Conservation (phyloP, 768 basidiomycete species). For the Cystobasidium ongulense region DNA sequence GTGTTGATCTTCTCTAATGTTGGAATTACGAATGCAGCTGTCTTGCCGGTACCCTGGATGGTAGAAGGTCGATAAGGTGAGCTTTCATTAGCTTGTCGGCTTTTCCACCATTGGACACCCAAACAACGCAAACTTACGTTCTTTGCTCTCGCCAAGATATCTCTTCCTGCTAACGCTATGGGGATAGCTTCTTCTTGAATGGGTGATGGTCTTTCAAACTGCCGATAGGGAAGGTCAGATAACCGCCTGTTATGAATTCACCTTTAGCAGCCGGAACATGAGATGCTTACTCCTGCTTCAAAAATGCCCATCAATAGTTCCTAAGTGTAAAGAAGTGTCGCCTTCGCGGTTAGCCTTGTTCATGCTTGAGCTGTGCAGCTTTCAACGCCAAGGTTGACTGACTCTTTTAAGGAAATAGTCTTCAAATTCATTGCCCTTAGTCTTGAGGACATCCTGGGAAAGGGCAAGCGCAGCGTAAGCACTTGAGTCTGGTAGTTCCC, state of each 20-base stretch:
- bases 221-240: background rate
- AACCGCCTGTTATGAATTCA: background rate
- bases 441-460: conserved; percentile 71
- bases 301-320: conserved; percentile 99
- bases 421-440: conserved; percentile 91
- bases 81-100: background rate
- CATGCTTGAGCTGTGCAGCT: background rate
- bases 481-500: background rate
- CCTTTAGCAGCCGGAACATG: too few relatives aligned
- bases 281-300: conserved; percentile 62
- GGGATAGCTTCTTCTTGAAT: conserved; percentile 91
- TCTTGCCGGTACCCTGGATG: conserved; percentile 74
- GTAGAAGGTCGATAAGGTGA: too few relatives aligned
- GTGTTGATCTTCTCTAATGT: conserved; percentile 86
- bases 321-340: conserved; percentile 55
- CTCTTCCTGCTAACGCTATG: conserved; percentile 52
- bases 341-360: too few relatives aligned
- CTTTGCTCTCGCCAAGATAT: conserved; percentile 90
- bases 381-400: background rate
- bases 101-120: background rate
- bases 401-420: conserved; percentile 42
- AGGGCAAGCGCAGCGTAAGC: background rate
- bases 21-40: conserved; percentile 97
- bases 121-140: conserved; percentile 11
- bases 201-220: conserved; percentile 85